phyloP scores from a whole-genome alignment of 495 filamentous ascomycete species.

The Xylaria bambusicola region DNA sequence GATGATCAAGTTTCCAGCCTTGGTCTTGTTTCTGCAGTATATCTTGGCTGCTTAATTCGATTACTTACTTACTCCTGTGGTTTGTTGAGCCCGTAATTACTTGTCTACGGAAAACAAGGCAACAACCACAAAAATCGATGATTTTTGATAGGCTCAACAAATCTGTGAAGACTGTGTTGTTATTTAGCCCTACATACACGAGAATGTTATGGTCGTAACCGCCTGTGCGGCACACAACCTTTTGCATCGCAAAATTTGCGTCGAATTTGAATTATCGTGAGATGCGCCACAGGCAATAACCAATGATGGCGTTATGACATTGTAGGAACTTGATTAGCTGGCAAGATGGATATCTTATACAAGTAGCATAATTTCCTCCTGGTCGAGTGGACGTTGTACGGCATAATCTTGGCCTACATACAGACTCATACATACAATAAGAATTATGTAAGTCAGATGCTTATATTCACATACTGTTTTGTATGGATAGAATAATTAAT shows the following conservation, averaged over 20 bases:
- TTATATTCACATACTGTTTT: too few relatives aligned
- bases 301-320: background rate
- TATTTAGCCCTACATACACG: background rate
- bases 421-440: too few relatives aligned
- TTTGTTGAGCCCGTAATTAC: background rate
- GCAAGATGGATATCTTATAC: background rate
- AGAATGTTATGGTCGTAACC: background rate
- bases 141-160: background rate
- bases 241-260: background rate
- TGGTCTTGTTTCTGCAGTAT: background rate
- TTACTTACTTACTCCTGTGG: background rate
- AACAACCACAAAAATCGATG: background rate
- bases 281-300: background rate
- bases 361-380: background rate
- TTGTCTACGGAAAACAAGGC: background rate
- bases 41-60: background rate
- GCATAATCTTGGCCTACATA: too few relatives aligned
- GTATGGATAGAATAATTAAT: too few relatives aligned
- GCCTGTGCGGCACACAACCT: background rate
- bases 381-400: too few relatives aligned
- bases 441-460: too few relatives aligned
- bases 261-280: too few relatives aligned
- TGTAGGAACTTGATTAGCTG: slow-evolving; percentile 4
- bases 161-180: background rate
- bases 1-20: background rate